Evolutionary conservation across 441 rosid genomes (phyloP).

Genomic region (Aquilaria agallochum): DNA sequence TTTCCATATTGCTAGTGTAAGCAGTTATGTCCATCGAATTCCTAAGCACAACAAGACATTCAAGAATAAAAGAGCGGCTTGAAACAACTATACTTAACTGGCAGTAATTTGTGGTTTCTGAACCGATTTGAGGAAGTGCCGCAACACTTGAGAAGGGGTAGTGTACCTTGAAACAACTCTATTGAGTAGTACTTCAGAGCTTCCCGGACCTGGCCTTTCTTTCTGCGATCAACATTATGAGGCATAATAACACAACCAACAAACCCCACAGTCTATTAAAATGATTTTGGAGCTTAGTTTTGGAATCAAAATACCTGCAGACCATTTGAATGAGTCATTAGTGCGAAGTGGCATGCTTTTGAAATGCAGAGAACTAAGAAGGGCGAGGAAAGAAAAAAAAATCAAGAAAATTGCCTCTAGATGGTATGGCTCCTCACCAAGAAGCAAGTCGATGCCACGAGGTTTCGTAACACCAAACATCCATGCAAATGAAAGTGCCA

Average conservation of each 20-base stretch:
- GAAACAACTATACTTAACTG: neutral
- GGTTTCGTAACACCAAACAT: slow-evolving; percentile 92
- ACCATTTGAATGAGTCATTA: slow-evolving; percentile 1
- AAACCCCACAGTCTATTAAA: slow-evolving; percentile 80
- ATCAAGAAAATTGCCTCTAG: neutral
- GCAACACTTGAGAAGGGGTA: neutral
- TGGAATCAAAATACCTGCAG: slow-evolving; percentile 71
- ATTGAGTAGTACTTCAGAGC: slow-evolving; percentile 84
- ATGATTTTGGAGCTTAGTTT: slow-evolving; percentile 81
- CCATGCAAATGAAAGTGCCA: slow-evolving; percentile 94
- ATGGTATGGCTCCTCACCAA: slow-evolving; percentile 35
- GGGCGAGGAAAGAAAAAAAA: neutral
- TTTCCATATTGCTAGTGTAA: neutral
- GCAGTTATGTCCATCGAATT: neutral
- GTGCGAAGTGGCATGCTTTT: neutral
- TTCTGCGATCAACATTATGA: slow-evolving; percentile 61
- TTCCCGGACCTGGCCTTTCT: slow-evolving; percentile 69
- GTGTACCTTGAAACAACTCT: slow-evolving; percentile 66
- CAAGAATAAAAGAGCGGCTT: neutral
- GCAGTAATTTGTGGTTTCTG: neutral
- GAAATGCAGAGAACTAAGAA: neutral
- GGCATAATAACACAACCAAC: slow-evolving; percentile 97
- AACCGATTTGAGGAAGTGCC: neutral
- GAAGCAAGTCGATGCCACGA: slow-evolving; percentile 58
- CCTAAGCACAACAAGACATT: neutral